Conservation (phyloP, 208 protist species). For the Crithidia mellificae region DNA sequence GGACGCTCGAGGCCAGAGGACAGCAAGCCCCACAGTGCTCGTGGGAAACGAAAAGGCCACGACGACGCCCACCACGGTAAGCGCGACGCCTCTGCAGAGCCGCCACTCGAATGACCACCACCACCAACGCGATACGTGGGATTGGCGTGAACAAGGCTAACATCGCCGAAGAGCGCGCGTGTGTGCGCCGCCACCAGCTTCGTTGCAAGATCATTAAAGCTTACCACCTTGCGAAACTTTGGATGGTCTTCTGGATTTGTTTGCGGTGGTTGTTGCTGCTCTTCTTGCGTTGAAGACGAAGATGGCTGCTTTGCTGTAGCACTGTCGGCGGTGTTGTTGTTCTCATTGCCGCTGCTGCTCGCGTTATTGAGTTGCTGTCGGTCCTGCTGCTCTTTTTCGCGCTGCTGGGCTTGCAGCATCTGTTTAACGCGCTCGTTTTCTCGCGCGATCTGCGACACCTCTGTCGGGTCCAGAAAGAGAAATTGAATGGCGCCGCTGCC, state of each 20-base stretch:
- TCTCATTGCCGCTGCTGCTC: neutral
- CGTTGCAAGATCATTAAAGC: constrained; percentile 22
- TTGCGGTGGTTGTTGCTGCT: too few species aligned
- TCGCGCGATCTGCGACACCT: constrained; percentile 15
- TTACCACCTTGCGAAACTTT: constrained; percentile 25
- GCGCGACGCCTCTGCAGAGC: neutral
- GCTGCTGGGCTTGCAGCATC: constrained; percentile 13
- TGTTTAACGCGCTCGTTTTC: constrained; percentile 14
- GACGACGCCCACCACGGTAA: constrained; percentile 6
- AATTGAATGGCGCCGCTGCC: constrained; percentile 24
- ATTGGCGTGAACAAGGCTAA: neutral
- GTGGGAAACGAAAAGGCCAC: constrained; percentile 6
- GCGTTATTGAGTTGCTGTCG: neutral
- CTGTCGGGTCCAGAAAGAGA: constrained; percentile 12
- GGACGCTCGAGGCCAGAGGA: constrained; percentile 16
- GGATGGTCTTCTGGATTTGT: constrained; percentile 19
- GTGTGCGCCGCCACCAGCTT: constrained; percentile 22
- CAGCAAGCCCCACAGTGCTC: constrained; percentile 7
- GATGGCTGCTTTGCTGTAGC: neutral
- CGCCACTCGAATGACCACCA: neutral
- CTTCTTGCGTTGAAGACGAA: too few species aligned
- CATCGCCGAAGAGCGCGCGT: constrained; percentile 13
- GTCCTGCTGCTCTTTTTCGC: constrained; percentile 11
- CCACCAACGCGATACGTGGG: neutral
- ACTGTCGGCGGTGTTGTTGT: neutral